Evolutionary conservation across 768 basidiomycete genomes (phyloP), one percentile per base, ranked within the genome.

Genomic region (Russula foetens): DNA sequence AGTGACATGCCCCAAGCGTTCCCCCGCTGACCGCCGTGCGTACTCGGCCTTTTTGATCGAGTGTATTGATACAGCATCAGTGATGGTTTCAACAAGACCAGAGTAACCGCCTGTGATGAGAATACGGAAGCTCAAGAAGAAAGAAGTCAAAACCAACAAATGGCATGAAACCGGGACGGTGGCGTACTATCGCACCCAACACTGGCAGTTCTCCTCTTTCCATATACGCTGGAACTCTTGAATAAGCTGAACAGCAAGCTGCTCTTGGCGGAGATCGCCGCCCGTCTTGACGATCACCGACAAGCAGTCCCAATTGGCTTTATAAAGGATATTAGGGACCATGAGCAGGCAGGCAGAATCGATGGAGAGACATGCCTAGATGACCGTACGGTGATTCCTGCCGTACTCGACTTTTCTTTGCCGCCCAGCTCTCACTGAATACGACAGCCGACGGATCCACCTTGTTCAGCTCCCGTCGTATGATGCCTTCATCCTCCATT

Each of bases 31-130:
- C 56, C 92, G 80, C 66, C 92, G 83, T 1, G 96, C 95, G 72
- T 98, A 98, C 71, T 97, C 96, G 3, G 92, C 90, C 74, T 99
- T 99, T 79, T 99, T 99, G 72, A 99, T 97, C 1, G 97, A 98
- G 71, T 99, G 97, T 66, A 99, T 92, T 5, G 97, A 98, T 0
- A 98, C 93, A 0, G 96, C 90, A 67, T 99, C 97, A 4, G 93
- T 98, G 65, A 99, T 98, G 0, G 97, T 99, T 74, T 99, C 97
- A 0, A 99, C 92, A 52, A 99, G 74, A 24, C 95, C 97, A 14
- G 97, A 98, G 3, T 83, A 83, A 48, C 88, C 90, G 6, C 95
- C 94, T 1, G 94, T 97, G 63, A 98, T 96, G 60, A 98, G 74
- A 60, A 99, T 99, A 4, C 92, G 87, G 80, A 98, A 98, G 73